These are phyloP conservation scores for Saturnispora kantuleensis DNA, from an alignment of 805 yeast species.

Conservation along the genomic window DNA sequence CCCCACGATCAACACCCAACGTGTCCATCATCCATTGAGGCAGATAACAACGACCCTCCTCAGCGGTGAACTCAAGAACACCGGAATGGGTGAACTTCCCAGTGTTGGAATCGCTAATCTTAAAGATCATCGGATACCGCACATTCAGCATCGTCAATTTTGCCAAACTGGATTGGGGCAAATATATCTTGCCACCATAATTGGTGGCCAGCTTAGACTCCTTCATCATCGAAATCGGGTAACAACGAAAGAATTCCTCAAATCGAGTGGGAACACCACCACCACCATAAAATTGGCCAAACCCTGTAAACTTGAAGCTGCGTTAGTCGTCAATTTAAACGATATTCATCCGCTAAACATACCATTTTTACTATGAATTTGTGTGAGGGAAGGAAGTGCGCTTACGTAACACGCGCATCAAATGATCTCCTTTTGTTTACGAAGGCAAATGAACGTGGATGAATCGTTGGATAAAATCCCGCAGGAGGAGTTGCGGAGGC, in stretches of 20 bases:
- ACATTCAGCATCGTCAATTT: constrained; percentile 85
- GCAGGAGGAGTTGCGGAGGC: constrained; percentile 19
- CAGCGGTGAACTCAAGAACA: constrained; percentile 92
- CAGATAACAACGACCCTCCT: constrained; percentile 88
- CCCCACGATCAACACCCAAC: constrained; percentile 62
- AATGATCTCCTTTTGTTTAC: too few species aligned
- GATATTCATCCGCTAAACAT: constrained; percentile 1
- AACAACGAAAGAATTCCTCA: constrained; percentile 85
- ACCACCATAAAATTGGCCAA: constrained; percentile 12
- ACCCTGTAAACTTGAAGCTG: constrained; percentile 19
- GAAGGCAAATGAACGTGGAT: neutral
- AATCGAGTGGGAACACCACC: constrained; percentile 32
- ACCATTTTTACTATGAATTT: constrained; percentile 5
- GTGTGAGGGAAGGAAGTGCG: neutral
- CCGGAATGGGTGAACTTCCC: constrained; percentile 72
- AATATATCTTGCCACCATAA: constrained; percentile 89
- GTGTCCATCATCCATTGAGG: constrained; percentile 97
- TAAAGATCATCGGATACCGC: constrained; percentile 92
- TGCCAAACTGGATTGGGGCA: constrained; percentile 88
- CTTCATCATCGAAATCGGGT: constrained; percentile 87
- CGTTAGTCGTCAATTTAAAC: constrained; percentile 5
- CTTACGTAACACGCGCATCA: too few species aligned
- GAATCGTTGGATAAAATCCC: constrained; percentile 17
- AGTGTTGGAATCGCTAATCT: constrained; percentile 54
- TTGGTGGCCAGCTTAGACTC: constrained; percentile 66